Base-by-base conservation (phyloP, 352 stramenopile species). In the Globisporangium nagaii region DNA sequence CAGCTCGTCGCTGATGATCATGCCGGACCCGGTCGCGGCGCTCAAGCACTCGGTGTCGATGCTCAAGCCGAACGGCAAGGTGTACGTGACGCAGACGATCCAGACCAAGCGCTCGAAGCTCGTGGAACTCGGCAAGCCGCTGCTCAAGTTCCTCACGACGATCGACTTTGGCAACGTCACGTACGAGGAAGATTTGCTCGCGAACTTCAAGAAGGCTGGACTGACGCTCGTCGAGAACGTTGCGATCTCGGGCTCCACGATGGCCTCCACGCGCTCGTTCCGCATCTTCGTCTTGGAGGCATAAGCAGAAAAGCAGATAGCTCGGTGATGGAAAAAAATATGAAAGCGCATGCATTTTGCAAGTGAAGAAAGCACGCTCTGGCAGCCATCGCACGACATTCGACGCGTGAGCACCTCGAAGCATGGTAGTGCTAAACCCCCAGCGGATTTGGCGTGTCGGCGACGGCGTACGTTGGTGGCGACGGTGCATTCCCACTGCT, bases 81-180 rank as follows among this genome's bases (percentile, higher is more conserved):
- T 60, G 52, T 96, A 95, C 72, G 79, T 96, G 40, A 97, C 90
- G 34, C 89, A 97, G 62, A 97, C 90, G 27, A 96, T 96, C 71
- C 90, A 97, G 71, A 90, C 79, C 27, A 57, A 67, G 47, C 70
- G 67, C 39, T 90, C 77, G 39, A 75, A 66, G 60, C 41, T 90
- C 45, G 72, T 83, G 36, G 75, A 90, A 65, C 50, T 83, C 19
- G 68, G 87, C 51, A 97, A 97, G 65, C 87, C 87, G 34, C 62
- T 96, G 50, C 70, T 97, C 58, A 96, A 96, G 73, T 96, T 95
- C 69, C 67, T 93, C 58, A 97, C 88, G 58, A 96, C 88, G 25
- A 94, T 97, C 64, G 90, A 97, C 62, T 97, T 97, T 69, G 90
- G 90, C 45, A 65, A 86, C 36, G 74, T 96, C 20, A 89, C 90